A percentile compares a stretch with the other conserved stretches of the same genome.
Evolutionary conservation across 768 basidiomycete species (phyloP).

Genomic region (Mycena amicta): DNA sequence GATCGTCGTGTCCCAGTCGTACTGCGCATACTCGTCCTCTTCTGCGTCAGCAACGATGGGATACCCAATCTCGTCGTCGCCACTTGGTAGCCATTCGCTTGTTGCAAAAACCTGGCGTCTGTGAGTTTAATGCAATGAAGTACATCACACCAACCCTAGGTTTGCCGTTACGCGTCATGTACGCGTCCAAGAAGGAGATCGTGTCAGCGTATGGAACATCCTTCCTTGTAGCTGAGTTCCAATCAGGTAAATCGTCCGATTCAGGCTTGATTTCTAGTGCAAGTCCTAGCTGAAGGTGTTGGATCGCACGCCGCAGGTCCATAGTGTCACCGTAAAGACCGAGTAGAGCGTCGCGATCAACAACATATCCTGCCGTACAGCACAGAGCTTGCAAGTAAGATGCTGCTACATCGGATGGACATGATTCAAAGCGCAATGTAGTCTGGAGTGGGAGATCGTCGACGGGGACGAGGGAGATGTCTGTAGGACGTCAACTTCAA

Average conservation of each 20-base stretch:
- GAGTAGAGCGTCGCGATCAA: conserved; percentile 45
- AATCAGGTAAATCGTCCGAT: conserved; percentile 22
- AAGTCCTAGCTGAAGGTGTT: conserved; percentile 60
- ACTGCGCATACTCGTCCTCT: conserved; percentile 35
- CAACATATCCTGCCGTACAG: conserved; percentile 52
- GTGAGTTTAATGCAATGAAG: conserved; percentile 36
- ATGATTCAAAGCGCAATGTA: conserved; percentile 65
- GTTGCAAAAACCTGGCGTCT: conserved; percentile 3
- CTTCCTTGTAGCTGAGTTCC: conserved; percentile 13
- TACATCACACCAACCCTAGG: conserved; percentile 9
- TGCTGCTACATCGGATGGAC: conserved; percentile 52
- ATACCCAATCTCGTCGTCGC: conserved; percentile 64
- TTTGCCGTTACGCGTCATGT: conserved; percentile 37
- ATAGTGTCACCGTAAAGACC: conserved; percentile 44
- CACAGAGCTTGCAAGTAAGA: conserved; percentile 73
- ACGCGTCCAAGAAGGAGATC: conserved; percentile 59
- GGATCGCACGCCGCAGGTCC: conserved; percentile 71
- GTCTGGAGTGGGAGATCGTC: conserved; percentile 77
- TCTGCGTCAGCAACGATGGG: conserved; percentile 34
- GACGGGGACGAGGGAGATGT: conserved; percentile 71
- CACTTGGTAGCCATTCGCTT: conserved; percentile 27
- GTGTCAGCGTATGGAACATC: conserved; percentile 38
- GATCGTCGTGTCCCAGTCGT: conserved; percentile 53
- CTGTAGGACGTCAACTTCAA: conserved; percentile 39
- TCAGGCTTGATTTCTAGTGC: conserved; percentile 12